These are phyloP conservation scores for Onygenales sp. DNA, from an alignment of 2,329 filamentous ascomycete species.

Conservation along the genomic window DNA sequence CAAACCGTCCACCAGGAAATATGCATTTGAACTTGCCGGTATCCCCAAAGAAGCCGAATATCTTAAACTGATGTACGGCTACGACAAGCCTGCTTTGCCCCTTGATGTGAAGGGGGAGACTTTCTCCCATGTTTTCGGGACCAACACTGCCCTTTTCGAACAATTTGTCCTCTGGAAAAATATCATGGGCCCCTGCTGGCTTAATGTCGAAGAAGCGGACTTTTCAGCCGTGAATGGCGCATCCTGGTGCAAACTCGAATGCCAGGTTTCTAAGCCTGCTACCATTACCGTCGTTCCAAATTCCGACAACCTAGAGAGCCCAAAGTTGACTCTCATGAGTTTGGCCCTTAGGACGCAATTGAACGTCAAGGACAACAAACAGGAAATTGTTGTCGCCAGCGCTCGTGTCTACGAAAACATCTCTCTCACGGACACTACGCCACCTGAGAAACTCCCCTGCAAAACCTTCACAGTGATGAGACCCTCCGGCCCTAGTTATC, in stretches of 20 bases:
- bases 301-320: constrained; percentile 69
- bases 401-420: constrained; percentile 89
- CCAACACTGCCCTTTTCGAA: constrained; percentile 88
- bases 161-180: constrained; percentile 99
- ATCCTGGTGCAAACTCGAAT: constrained; percentile 94
- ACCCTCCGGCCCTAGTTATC: constrained; percentile 66
- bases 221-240: constrained; percentile 80
- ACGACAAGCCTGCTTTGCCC: constrained; percentile 69
- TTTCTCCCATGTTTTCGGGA: constrained; percentile 88
- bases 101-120: constrained; percentile 68
- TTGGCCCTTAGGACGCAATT: constrained; percentile 78
- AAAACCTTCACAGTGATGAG: constrained; percentile 88
- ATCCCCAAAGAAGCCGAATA: constrained; percentile 87
- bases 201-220: constrained; percentile 78
- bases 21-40: constrained; percentile 83
- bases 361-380: constrained; percentile 88
- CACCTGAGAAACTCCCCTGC: constrained; percentile 78
- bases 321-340: constrained; percentile 93
- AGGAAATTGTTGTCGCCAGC: constrained; percentile 87
- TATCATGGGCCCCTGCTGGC: constrained; percentile 97
- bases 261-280: constrained; percentile 68
- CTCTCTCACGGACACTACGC: constrained; percentile 74
- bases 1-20: constrained; percentile 81
- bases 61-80: constrained; percentile 91
- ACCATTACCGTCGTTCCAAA: constrained; percentile 65